A percentile compares a stretch with the other conserved stretches of the same genome.
Evolutionary conservation across 2,329 filamentous ascomycete genomes (phyloP).

Genomic region (Dissoconium aciculare): DNA sequence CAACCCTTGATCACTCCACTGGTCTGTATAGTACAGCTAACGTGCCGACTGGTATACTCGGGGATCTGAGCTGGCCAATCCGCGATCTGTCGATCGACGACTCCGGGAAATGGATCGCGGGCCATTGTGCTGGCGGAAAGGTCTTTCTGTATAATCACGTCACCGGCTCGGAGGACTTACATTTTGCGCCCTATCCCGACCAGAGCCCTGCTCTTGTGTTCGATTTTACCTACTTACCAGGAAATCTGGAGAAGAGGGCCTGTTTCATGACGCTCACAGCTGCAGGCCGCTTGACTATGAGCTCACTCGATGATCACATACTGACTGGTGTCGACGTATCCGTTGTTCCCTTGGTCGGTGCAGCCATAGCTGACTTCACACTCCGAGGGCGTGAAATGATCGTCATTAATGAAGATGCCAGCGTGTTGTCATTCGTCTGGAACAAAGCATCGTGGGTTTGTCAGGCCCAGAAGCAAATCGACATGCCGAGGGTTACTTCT

Average conservation of each 20-base stretch:
- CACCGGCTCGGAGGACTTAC: slow-evolving; percentile 42
- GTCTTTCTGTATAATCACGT: slow-evolving; percentile 50
- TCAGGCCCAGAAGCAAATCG: slow-evolving; percentile 4
- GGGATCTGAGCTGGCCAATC: slow-evolving; percentile 19
- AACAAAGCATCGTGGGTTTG: slow-evolving; percentile 9
- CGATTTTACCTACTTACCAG: slow-evolving; percentile 40
- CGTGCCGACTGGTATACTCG: slow-evolving; percentile 12
- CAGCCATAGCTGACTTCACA: slow-evolving; percentile 10
- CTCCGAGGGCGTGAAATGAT: slow-evolving; percentile 10
- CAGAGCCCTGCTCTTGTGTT: slow-evolving; percentile 48
- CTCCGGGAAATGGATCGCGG: slow-evolving; percentile 48
- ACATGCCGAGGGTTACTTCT: too few species aligned
- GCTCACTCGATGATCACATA: slow-evolving; percentile 34
- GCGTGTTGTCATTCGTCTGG: slow-evolving; percentile 11
- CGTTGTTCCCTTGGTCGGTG: slow-evolving; percentile 15
- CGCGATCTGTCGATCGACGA: slow-evolving; percentile 50
- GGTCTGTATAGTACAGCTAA: slow-evolving; percentile 10
- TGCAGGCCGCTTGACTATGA: slow-evolving; percentile 48
- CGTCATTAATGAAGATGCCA: slow-evolving; percentile 15
- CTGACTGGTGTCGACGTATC: slow-evolving; percentile 10
- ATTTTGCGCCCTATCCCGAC: slow-evolving; percentile 39
- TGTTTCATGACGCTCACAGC: slow-evolving; percentile 47
- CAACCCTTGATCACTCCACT: slow-evolving; percentile 11
- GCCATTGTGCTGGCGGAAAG: slow-evolving; percentile 44
- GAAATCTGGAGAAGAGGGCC: slow-evolving; percentile 18